These are phyloP conservation scores for Plantago ovata DNA, from an alignment of 257 asterid species.

Conservation along the genomic window DNA sequence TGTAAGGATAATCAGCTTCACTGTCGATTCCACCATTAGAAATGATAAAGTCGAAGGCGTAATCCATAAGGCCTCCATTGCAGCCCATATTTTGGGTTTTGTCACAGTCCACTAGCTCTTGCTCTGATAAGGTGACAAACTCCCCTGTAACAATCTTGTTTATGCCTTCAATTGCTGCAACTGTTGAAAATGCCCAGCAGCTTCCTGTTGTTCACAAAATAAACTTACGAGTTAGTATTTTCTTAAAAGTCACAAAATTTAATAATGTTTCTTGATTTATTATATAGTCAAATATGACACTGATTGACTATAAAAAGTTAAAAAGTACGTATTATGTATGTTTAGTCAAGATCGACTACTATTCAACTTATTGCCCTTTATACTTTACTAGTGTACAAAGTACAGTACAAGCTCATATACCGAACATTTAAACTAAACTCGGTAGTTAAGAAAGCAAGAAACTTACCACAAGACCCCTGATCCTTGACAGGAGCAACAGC, in stretches of 20 bases:
- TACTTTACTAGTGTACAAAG: too few relatives aligned
- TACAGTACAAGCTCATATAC: too few relatives aligned
- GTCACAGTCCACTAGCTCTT: constrained; percentile 78
- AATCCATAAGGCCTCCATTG: constrained; percentile 81
- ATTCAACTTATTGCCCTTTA: too few relatives aligned
- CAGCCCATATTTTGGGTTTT: constrained; percentile 50
- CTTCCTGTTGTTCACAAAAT: constrained; percentile 42
- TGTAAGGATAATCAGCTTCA: constrained; percentile 71
- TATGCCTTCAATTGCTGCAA: constrained; percentile 66
- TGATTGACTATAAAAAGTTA: too few relatives aligned
- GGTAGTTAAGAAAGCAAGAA: background rate
- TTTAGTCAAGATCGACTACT: too few relatives aligned
- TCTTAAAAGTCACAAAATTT: background rate
- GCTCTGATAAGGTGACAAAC: constrained; percentile 56
- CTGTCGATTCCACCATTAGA: constrained; percentile 76
- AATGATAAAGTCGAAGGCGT: constrained; percentile 66
- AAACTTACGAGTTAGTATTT: background rate
- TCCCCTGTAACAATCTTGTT: constrained; percentile 60
- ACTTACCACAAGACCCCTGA: constrained; percentile 69
- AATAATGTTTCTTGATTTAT: too few relatives aligned
- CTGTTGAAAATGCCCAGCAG: constrained; percentile 83
- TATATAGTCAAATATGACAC: too few relatives aligned
- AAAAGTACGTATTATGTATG: too few relatives aligned
- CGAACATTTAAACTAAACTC: too few relatives aligned
- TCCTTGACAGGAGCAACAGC: constrained; percentile 63